These are phyloP conservation scores for Globisporangium splendens DNA, from an alignment of 352 stramenopile genomes.

Conservation along the genomic window DNA sequence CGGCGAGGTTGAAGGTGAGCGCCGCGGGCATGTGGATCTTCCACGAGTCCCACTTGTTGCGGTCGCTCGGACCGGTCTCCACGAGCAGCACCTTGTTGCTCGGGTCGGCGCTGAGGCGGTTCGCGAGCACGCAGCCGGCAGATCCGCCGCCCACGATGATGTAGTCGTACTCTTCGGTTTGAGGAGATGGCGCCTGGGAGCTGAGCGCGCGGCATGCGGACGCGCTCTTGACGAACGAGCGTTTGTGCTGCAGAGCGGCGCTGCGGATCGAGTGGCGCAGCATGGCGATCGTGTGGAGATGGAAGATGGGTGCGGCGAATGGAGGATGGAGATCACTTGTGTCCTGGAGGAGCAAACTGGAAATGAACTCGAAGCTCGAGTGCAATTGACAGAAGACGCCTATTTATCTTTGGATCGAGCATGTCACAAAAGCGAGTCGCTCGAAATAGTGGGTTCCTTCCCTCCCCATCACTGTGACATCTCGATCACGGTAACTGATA, in stretches of 20 bases:
- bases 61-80: slow-evolving; percentile 84
- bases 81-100: slow-evolving; percentile 87
- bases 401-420: too few species aligned
- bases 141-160: slow-evolving; percentile 91
- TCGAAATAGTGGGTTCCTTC: slow-evolving; percentile 1
- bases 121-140: slow-evolving; percentile 89
- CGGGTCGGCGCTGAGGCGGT: slow-evolving; percentile 79
- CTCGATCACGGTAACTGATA: not conserved
- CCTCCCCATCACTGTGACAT: not conserved
- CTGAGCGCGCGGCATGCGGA: slow-evolving; percentile 19
- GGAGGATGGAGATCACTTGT: slow-evolving; percentile 3
- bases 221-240: not conserved
- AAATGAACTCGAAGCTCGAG: not conserved
- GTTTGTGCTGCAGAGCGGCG: not conserved
- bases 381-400: too few species aligned
- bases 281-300: slow-evolving; percentile 6
- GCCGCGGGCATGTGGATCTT: slow-evolving; percentile 89
- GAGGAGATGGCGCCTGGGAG: slow-evolving; percentile 7
- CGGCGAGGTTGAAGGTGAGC: slow-evolving; percentile 79
- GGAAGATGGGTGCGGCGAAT: not conserved
- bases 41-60: slow-evolving; percentile 86
- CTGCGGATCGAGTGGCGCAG: slow-evolving; percentile 21
- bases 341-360: slow-evolving; percentile 7
- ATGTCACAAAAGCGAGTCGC: slow-evolving; percentile 1
- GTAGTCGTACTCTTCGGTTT: slow-evolving; percentile 78